phyloP scores from a whole-genome alignment of 2,329 filamentous ascomycete species.

The Penicillium occitanis region DNA sequence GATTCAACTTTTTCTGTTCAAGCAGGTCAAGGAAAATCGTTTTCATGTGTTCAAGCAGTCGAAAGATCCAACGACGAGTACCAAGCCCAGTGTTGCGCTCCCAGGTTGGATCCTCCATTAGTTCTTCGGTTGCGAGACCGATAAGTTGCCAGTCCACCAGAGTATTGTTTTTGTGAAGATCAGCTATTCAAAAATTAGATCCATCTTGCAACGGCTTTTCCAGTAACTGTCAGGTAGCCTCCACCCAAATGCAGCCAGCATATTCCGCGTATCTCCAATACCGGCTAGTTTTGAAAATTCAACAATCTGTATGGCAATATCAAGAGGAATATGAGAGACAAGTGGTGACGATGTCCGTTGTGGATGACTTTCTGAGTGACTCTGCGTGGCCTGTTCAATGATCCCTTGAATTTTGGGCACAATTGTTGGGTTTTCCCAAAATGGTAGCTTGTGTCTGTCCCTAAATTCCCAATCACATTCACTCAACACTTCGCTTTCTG shows the following conservation, averaged over 20 bases:
- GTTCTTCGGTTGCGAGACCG: conserved; percentile 18
- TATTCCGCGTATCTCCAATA: conserved; percentile 19
- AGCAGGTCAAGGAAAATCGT: conserved; percentile 8
- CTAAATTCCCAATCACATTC: neutral
- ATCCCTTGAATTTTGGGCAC: conserved; percentile 17
- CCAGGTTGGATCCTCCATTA: conserved; percentile 16
- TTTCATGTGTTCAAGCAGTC: conserved; percentile 11
- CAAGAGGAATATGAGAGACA: conserved; percentile 18
- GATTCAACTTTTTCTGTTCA: conserved; percentile 10
- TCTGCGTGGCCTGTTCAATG: conserved; percentile 11
- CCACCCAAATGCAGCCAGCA: conserved; percentile 21
- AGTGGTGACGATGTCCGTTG: conserved; percentile 5
- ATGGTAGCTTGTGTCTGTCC: neutral
- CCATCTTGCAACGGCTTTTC: conserved; percentile 19
- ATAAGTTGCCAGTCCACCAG: conserved; percentile 22
- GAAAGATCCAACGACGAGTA: conserved; percentile 19
- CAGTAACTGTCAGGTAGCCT: conserved; percentile 21
- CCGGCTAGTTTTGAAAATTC: conserved; percentile 12
- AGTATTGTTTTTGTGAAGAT: conserved; percentile 15
- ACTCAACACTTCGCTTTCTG: neutral
- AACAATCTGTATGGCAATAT: conserved; percentile 16
- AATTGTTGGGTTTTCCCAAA: conserved; percentile 16
- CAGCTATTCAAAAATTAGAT: conserved; percentile 22
- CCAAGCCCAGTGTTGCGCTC: conserved; percentile 15
- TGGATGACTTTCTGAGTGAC: conserved; percentile 1